Base-by-base conservation (phyloP, 148 eudicot species). In the Gaultheria prostrata region DNA sequence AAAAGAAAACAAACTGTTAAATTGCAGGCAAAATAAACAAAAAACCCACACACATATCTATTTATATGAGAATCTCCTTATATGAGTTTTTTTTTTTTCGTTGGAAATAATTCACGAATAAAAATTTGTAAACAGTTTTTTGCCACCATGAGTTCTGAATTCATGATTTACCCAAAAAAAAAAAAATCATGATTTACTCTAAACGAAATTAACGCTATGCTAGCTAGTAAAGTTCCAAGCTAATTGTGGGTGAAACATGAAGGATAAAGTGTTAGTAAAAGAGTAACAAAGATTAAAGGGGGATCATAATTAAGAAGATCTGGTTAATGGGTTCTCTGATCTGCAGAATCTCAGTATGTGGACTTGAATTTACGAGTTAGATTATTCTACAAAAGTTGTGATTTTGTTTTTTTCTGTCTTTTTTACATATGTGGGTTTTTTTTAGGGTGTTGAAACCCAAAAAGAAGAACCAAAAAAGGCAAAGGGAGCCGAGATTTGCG, bases 401-500 rank as follows among this genome's bases (percentile, higher is more conserved):
- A 73, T 50, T 11, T 30, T 48, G 20, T 54, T 54, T 53, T 10
- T 53, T 21, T 76, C 57, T 82, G 59, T 76, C 10, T 17, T 39
- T 13, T 80, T 48, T 76, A 15, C 70, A 33, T 45, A 7, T 80
- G 82, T 45, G 81, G 85, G 80, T 87, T 76, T 76, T 39, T 4
- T 39, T 39, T 39, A 39, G 88, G 92, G 87, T 89, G 70, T 24
- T 63, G 86, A 95, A 93, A 85, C 87, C 93, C 74, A 90, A 95
- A 84, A 93, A 92, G 90, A 95, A 95, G 91, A 92, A 88, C 63
- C 89, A 85, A 78, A 95, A 93, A 85, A 93, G 86, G 85, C 81
- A 83, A 77, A 95, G 85, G 57, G 98, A 94, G 71, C 93, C 98
- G 33, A 90, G 96, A 90, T 90, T 90, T 89, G 98, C 98, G 83